Conservation (phyloP, 768 basidiomycete genomes). For the Tephrocybe sp. region DNA sequence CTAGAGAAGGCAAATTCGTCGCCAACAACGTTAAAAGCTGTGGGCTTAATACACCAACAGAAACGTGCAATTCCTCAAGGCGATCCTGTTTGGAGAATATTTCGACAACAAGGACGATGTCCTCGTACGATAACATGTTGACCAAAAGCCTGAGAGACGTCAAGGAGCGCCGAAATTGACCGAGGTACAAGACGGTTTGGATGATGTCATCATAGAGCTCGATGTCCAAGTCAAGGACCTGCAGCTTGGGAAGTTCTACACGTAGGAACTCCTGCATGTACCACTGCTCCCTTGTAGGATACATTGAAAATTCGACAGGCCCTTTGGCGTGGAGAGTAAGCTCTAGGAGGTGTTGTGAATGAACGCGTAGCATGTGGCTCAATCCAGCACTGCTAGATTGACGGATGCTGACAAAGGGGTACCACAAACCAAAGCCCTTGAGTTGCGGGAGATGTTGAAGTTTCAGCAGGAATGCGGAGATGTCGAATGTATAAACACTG, state of each 20-base stretch:
- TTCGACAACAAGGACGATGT: not conserved
- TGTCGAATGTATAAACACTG: conserved; percentile 11
- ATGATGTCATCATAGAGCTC: not conserved
- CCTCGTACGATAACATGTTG: not conserved
- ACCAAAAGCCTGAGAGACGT: conserved; percentile 4
- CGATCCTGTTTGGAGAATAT: conserved; percentile 1
- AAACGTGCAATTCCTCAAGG: conserved; percentile 2
- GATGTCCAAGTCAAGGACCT: conserved; percentile 6
- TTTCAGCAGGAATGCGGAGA: conserved; percentile 13
- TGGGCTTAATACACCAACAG: conserved; percentile 4
- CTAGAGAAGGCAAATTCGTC: conserved; percentile 5
- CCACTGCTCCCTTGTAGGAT: conserved; percentile 8
- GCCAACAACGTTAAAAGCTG: conserved; percentile 8
- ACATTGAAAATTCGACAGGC: not conserved
- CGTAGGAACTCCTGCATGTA: conserved; percentile 4
- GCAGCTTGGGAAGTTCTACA: not conserved
- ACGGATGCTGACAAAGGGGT: conserved; percentile 14
- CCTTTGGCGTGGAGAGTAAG: conserved; percentile 13
- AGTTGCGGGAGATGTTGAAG: conserved; percentile 18
- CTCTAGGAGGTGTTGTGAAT: conserved; percentile 14
- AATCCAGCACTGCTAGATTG: conserved; percentile 17
- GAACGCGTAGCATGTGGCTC: conserved; percentile 18
- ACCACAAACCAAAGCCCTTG: conserved; percentile 14
- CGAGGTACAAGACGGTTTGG: conserved; percentile 5
- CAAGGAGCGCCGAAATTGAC: conserved; percentile 3